Evolutionary conservation across 1,284 basidiomycete genomes (phyloP).

Genomic region (Coriolopsis trogii): DNA sequence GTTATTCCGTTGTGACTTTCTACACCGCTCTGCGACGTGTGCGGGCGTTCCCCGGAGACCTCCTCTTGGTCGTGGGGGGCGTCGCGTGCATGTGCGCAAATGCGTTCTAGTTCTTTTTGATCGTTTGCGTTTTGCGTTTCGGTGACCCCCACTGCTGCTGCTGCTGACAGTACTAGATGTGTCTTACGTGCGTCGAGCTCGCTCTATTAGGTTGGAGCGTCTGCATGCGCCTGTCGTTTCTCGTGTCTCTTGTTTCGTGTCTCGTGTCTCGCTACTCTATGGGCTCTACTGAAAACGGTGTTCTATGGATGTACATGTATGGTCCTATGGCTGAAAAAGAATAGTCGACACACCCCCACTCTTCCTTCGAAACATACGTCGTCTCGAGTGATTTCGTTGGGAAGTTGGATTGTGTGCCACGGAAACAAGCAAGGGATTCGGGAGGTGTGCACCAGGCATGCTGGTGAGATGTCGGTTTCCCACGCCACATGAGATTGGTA

Average conservation of each 20-base stretch:
- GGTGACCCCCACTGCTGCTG: too few relatives aligned
- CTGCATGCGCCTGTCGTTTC: conserved; percentile 1
- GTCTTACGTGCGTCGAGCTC: too few relatives aligned
- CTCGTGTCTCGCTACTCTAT: not conserved
- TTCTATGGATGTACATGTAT: conserved; percentile 27
- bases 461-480: too few relatives aligned
- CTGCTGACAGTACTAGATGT: too few relatives aligned
- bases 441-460: too few relatives aligned
- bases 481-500: too few relatives aligned
- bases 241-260: not conserved
- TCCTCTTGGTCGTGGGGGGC: not conserved
- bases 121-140: too few relatives aligned
- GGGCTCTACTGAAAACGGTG: conserved; percentile 17
- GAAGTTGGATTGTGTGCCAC: too few relatives aligned
- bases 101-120: too few relatives aligned
- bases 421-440: too few relatives aligned
- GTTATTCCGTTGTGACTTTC: conserved; percentile 10
- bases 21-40: not conserved
- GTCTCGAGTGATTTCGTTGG: too few relatives aligned
- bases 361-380: too few relatives aligned
- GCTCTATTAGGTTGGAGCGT: not conserved
- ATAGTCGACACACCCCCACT: not conserved
- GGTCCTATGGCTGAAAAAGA: conserved; percentile 16
- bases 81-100: not conserved
- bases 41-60: not conserved